These are phyloP conservation scores for Mucor mucedo DNA, from an alignment of 371 early-diverging fungal genomes.

Conservation along the genomic window DNA sequence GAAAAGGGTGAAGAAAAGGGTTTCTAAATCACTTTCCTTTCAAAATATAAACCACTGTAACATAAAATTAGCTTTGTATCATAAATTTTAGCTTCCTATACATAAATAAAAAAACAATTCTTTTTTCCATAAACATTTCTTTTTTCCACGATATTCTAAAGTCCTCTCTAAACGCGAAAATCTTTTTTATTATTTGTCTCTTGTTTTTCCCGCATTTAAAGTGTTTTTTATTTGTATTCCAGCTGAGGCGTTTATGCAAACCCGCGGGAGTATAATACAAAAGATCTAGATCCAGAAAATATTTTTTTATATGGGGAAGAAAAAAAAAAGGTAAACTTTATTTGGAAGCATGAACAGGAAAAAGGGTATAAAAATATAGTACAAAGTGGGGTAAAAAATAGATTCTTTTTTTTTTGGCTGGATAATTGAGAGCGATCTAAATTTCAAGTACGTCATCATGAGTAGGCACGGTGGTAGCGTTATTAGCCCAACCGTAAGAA, in stretches of 20 bases:
- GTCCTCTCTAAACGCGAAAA: too few species aligned
- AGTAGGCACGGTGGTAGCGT: constrained; percentile 12
- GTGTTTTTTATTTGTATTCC: neutral
- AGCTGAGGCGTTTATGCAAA: neutral
- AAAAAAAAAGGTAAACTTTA: neutral
- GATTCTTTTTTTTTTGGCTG: neutral
- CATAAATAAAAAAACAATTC: neutral
- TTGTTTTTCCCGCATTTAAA: neutral
- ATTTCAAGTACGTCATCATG: constrained; percentile 12
- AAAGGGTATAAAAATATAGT: constrained; percentile 1
- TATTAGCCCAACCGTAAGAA: constrained; percentile 69
- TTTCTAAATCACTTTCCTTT: neutral
- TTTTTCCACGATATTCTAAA: neutral
- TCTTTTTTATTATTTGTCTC: too few species aligned
- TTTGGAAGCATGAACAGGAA: neutral
- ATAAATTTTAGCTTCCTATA: neutral
- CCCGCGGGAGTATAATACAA: constrained; percentile 1
- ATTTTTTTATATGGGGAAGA: neutral
- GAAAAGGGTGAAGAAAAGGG: constrained; percentile 32
- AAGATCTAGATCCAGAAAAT: neutral
- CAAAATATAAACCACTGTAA: neutral
- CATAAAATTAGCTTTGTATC: neutral
- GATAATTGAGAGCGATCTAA: neutral
- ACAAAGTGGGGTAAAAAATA: constrained; percentile 5
- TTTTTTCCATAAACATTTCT: neutral